Evolutionary conservation across 2,329 filamentous ascomycete species (phyloP).

Genomic region (Chalaropsis ovoidea): DNA sequence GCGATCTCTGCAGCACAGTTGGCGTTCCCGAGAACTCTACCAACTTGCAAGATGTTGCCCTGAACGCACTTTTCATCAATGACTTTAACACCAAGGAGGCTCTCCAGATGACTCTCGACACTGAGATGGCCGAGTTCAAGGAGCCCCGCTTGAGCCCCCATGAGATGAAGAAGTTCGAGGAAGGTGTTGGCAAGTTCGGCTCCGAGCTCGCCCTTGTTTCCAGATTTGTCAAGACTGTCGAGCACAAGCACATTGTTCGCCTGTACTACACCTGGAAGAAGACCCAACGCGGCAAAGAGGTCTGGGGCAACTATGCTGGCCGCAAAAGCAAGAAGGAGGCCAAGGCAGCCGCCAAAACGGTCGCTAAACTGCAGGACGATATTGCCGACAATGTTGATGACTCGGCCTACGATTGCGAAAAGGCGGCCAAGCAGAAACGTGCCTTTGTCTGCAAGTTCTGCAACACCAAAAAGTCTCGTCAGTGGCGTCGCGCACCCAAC

Average conservation of each 20-base stretch:
- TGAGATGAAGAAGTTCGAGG: conserved; percentile 84
- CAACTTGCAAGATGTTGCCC: conserved; percentile 76
- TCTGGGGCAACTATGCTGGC: conserved; percentile 83
- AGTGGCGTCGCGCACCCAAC: conserved; percentile 84
- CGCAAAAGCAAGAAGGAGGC: conserved; percentile 85
- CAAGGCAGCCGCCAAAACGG: conserved; percentile 58
- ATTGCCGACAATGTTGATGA: conserved; percentile 88
- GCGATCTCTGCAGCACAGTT: conserved; percentile 52
- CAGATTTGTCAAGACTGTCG: conserved; percentile 74
- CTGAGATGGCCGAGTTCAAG: conserved; percentile 63
- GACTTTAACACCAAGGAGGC: conserved; percentile 63
- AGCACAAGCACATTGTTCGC: conserved; percentile 65
- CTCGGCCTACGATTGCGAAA: conserved; percentile 86
- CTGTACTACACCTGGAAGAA: conserved; percentile 99
- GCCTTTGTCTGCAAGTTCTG: conserved; percentile 94
- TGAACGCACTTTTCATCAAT: conserved; percentile 61
- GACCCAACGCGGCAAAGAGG: conserved; percentile 67
- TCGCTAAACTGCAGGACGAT: conserved; percentile 75
- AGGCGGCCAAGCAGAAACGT: conserved; percentile 68
- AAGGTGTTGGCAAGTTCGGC: conserved; percentile 79
- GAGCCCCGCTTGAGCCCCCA: conserved; percentile 70
- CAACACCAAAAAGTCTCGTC: conserved; percentile 63
- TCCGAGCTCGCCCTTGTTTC: conserved; percentile 79
- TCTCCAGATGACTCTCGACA: conserved; percentile 56
- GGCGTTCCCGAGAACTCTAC: conserved; percentile 67